Base-by-base conservation (phyloP, 139 green algal genomes). In the Pseudopediastrum boryanum region DNA sequence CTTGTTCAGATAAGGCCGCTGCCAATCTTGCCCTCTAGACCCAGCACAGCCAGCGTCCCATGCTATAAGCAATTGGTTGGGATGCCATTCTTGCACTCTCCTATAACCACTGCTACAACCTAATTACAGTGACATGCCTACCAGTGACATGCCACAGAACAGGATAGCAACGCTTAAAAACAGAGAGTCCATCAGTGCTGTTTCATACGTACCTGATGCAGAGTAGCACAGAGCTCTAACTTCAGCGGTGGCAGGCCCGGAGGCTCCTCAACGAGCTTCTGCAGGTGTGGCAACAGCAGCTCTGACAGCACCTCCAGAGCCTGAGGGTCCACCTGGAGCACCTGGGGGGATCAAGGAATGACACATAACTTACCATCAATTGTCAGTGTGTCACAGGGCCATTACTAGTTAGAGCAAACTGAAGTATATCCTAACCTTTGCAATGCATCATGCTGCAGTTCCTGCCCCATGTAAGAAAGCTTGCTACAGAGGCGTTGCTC, bases 261-360 rank as follows among this genome's bases (percentile, higher is more conserved):
- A 4, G 69, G 50, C 0, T 42, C 27, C n/a, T 81, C 50, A 35
- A 82, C 64, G 56, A 81, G 87, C 31, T 54, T 42, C 10, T 50
- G 35, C 39, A 90, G 41, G 72, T 91, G 86, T 3, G 86, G 86
- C 33, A 84, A 51, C 69, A 91, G 78, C 43, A 84, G 85, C 78
- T 90, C 86, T 66, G 71, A 52, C 67, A 91, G 62, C 36, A 80
- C 54, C 38, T 91, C 86, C 31, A 42, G 69, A 1, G 75, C 79
- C 35, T 33, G 50, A 33, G 75, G 33, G 33, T 76, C 76, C 12
- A 51, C 51, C 2, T 48, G 25, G 10, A 74, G 44, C 21, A 81
- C 27, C 74, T 81, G 59, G 59, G 25, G 54, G 54, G 8, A n/a
- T 23, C 25, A 7, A 29, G 73, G 58, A 71, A 58, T 16, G n/a